These are phyloP conservation scores for Eutrema japonicum DNA, from an alignment of 345 rosid species.

Conservation along the genomic window DNA sequence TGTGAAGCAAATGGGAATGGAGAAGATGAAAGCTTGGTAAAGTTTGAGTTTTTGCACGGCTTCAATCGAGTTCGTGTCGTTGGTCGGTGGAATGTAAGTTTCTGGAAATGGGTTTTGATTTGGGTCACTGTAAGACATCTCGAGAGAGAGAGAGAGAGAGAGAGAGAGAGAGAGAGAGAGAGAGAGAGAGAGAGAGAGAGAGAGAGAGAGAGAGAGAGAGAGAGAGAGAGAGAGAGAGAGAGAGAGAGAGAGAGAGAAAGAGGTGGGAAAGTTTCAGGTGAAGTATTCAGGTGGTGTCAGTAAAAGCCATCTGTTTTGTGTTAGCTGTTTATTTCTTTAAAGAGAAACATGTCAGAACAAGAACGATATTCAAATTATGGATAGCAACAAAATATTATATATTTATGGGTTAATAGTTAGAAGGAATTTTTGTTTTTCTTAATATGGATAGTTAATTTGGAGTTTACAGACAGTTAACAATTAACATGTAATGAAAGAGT, in stretches of 20 bases:
- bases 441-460: not conserved
- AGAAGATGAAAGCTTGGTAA: constrained; percentile 69
- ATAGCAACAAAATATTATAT: constrained; percentile 4
- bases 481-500: constrained; percentile 24
- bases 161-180: not conserved
- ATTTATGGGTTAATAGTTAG: not conserved
- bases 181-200: too few species aligned
- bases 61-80: constrained; percentile 48
- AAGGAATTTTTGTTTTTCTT: not conserved
- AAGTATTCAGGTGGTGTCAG: constrained; percentile 40
- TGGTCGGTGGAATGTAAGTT: constrained; percentile 30
- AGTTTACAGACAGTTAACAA: not conserved
- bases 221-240: not conserved
- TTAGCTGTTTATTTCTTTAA: not conserved
- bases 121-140: constrained; percentile 52
- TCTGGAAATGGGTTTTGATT: constrained; percentile 41
- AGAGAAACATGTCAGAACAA: constrained; percentile 26
- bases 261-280: constrained; percentile 27
- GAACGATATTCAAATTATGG: not conserved
- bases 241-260: constrained; percentile 5
- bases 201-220: too few species aligned
- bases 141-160: not conserved
- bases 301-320: constrained; percentile 21
- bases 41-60: constrained; percentile 48
- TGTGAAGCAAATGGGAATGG: constrained; percentile 70